phyloP scores from a whole-genome alignment of 495 filamentous ascomycete genomes.

The Platismatia glauca region DNA sequence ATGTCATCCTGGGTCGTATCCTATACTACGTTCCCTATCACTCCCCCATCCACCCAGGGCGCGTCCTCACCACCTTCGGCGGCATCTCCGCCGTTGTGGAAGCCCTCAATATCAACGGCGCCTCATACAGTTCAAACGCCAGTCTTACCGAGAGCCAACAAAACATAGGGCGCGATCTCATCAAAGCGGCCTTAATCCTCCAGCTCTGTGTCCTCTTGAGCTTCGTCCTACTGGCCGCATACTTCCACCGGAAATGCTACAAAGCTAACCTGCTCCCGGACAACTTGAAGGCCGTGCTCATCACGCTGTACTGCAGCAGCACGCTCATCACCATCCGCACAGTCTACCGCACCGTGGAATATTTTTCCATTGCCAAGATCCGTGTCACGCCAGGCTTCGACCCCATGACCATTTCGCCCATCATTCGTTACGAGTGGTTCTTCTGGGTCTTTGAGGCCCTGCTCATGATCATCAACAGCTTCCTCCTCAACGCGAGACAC shows the following conservation, averaged over 20 bases:
- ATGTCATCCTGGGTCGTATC: conserved; percentile 65
- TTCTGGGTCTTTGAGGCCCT: conserved; percentile 63
- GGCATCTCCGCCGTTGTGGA: conserved; percentile 56
- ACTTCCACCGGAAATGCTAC: conserved; percentile 52
- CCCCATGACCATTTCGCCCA: conserved; percentile 36
- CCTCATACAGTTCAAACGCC: conserved; percentile 42
- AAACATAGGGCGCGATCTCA: conserved; percentile 45
- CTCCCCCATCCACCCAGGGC: conserved; percentile 67
- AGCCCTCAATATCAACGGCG: conserved; percentile 60
- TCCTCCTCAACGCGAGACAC: conserved; percentile 54
- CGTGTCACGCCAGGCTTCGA: conserved; percentile 30
- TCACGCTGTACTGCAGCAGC: conserved; percentile 54
- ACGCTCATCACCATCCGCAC: conserved; percentile 52
- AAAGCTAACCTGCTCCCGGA: conserved; percentile 42
- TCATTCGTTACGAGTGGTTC: conserved; percentile 60
- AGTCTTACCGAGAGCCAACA: conserved; percentile 35
- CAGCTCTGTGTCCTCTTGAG: conserved; percentile 55
- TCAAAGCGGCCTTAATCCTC: conserved; percentile 58
- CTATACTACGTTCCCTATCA: conserved; percentile 73
- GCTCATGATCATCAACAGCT: conserved; percentile 55
- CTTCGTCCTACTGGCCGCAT: conserved; percentile 49
- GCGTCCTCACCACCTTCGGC: conserved; percentile 67
- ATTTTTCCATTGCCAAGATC: conserved; percentile 39
- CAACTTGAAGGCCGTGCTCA: conserved; percentile 50
- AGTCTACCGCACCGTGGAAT: conserved; percentile 60